Conservation (phyloP, 495 filamentous ascomycete genomes). For the Neurospora sp. region DNA sequence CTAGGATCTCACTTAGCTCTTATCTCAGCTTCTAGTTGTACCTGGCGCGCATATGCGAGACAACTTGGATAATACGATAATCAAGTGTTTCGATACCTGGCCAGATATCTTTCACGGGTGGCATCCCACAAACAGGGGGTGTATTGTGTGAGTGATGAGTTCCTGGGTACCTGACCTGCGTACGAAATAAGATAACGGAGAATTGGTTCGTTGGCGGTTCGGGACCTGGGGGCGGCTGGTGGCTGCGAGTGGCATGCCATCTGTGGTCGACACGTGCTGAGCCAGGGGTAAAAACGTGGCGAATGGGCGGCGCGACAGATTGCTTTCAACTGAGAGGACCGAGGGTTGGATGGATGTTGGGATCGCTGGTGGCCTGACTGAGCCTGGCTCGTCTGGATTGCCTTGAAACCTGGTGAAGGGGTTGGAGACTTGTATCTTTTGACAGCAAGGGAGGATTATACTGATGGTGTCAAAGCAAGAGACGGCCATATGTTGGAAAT, state of each 20-base stretch:
- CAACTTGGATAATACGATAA: background rate
- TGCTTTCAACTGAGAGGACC: background rate
- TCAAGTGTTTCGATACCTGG: background rate
- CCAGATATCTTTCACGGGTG: background rate
- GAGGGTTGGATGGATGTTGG: background rate
- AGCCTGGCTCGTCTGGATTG: background rate
- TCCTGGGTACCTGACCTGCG: background rate
- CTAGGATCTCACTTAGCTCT: background rate
- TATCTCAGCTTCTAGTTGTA: background rate
- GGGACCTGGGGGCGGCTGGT: background rate
- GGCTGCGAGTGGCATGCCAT: background rate
- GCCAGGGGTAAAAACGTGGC: background rate
- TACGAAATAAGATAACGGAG: background rate
- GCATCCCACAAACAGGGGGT: background rate
- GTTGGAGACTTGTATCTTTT: background rate
- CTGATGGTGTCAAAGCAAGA: background rate
- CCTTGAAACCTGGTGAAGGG: background rate
- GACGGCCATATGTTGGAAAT: background rate
- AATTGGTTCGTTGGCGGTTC: background rate
- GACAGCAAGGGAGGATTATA: background rate
- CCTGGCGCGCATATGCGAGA: background rate
- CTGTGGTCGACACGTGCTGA: background rate
- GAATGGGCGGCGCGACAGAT: background rate
- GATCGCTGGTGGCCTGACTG: background rate
- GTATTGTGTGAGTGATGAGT: background rate